phyloP scores from a whole-genome alignment of 2,329 filamentous ascomycete genomes.

The Botrytis byssoidea region DNA sequence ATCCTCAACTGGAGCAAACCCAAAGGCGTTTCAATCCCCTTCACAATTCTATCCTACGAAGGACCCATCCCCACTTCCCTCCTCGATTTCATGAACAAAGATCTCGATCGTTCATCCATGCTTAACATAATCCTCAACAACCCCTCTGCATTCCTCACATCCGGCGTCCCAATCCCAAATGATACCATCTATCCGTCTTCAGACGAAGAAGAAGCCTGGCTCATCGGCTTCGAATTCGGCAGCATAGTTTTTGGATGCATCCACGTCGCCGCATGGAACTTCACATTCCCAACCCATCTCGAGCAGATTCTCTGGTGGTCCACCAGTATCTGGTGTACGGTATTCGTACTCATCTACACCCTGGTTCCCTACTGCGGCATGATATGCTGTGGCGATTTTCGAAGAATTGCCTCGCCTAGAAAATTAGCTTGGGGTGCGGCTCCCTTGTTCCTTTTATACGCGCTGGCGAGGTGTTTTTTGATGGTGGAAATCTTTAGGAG shows the following conservation, averaged over 20 bases:
- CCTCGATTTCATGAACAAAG: constrained; percentile 1
- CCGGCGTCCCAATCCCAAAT: background rate
- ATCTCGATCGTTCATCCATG: background rate
- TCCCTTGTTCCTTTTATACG: constrained; percentile 16
- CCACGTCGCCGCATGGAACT: constrained; percentile 28
- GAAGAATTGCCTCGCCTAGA: background rate
- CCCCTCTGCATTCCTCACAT: background rate
- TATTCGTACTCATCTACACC: constrained; percentile 7
- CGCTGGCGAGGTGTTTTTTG: constrained; percentile 17
- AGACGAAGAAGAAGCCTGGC: constrained; percentile 8
- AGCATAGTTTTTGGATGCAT: constrained; percentile 25
- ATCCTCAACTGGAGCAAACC: constrained; percentile 18
- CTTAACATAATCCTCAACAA: background rate
- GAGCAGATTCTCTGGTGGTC: constrained; percentile 24
- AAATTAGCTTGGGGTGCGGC: constrained; percentile 3
- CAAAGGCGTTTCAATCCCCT: background rate
- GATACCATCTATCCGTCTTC: constrained; percentile 1
- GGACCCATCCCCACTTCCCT: background rate
- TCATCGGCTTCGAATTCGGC: constrained; percentile 12
- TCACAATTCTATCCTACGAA: constrained; percentile 11
- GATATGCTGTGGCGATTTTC: background rate
- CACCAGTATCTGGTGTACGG: constrained; percentile 17
- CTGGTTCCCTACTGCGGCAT: constrained; percentile 11
- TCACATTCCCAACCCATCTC: constrained; percentile 23
- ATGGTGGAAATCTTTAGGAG: constrained; percentile 17